Conservation (phyloP, 73 alveolate genomes). For the Paramecium tetraurelia region DNA sequence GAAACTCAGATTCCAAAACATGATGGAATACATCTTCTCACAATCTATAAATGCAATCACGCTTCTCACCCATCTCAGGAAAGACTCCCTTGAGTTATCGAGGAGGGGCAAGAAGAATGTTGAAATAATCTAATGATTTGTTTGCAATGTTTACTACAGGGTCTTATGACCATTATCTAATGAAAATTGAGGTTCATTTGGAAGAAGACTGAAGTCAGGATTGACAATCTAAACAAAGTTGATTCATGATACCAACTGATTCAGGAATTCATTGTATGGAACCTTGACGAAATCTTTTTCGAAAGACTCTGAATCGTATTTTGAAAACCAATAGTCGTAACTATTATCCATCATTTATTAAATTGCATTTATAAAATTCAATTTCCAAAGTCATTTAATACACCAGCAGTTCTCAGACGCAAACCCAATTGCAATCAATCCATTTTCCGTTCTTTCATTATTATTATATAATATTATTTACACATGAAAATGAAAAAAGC, state of each 20-base stretch:
- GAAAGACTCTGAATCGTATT: slow-evolving; percentile 22
- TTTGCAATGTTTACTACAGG: neutral
- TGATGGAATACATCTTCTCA: neutral
- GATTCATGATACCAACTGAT: neutral
- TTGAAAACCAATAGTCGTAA: slow-evolving; percentile 27
- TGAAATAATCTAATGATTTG: neutral
- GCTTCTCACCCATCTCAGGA: slow-evolving; percentile 6
- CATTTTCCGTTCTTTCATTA: neutral
- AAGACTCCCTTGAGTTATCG: neutral
- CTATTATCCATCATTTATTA: slow-evolving; percentile 30
- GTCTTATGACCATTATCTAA: neutral
- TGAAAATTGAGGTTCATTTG: neutral
- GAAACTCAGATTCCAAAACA: neutral
- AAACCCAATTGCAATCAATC: neutral
- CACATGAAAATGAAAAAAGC: neutral
- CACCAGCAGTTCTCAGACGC: neutral
- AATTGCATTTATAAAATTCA: neutral
- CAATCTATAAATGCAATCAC: neutral
- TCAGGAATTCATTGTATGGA: slow-evolving; percentile 10
- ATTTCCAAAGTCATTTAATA: neutral
- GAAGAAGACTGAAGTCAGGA: slow-evolving; percentile 32
- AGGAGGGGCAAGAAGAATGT: neutral
- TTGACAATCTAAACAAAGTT: neutral
- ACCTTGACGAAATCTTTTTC: slow-evolving; percentile 30
- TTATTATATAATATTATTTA: neutral